phyloP scores from a whole-genome alignment of 2,329 filamentous ascomycete genomes.

The Dactylella cylindrospora region DNA sequence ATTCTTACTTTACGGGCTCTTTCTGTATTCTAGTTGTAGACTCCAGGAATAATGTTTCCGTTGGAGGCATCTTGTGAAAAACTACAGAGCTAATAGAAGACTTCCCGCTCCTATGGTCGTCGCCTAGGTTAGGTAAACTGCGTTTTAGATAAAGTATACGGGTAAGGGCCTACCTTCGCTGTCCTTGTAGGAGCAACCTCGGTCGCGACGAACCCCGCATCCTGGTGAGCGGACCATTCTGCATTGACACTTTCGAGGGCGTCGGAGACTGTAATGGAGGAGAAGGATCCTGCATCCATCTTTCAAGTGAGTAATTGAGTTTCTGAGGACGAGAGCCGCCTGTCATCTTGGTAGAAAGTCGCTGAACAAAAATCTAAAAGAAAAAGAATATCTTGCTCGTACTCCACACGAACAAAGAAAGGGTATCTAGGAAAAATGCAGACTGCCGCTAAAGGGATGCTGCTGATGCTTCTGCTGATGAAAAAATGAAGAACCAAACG shows the following conservation, averaged over 20 bases:
- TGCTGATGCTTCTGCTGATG: not conserved
- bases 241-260: constrained; percentile 42
- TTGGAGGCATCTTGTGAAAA: constrained; percentile 96
- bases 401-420: not conserved
- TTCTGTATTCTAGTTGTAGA: constrained; percentile 93
- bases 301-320: constrained; percentile 45
- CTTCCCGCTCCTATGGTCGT: constrained; percentile 76
- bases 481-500: not conserved
- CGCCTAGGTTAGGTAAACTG: constrained; percentile 1
- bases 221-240: constrained; percentile 39
- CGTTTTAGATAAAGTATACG: constrained; percentile 12
- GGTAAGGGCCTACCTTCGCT: constrained; percentile 69
- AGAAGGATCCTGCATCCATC: constrained; percentile 45
- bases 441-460: not conserved
- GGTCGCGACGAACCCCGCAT: constrained; percentile 62
- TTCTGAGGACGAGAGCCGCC: constrained; percentile 42
- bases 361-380: constrained; percentile 12
- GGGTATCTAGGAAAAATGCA: not conserved
- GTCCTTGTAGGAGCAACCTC: constrained; percentile 87
- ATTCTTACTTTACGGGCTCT: constrained; percentile 83
- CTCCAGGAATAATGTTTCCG: constrained; percentile 92
- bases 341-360: constrained; percentile 22
- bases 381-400: constrained; percentile 2
- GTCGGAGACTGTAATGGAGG: constrained; percentile 43
- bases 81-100: constrained; percentile 98